Percentiles rank a stretch among this genome's conserved stretches.
Evolutionary conservation across 441 rosid species (phyloP).

Genomic region (Isatis lusitanica): DNA sequence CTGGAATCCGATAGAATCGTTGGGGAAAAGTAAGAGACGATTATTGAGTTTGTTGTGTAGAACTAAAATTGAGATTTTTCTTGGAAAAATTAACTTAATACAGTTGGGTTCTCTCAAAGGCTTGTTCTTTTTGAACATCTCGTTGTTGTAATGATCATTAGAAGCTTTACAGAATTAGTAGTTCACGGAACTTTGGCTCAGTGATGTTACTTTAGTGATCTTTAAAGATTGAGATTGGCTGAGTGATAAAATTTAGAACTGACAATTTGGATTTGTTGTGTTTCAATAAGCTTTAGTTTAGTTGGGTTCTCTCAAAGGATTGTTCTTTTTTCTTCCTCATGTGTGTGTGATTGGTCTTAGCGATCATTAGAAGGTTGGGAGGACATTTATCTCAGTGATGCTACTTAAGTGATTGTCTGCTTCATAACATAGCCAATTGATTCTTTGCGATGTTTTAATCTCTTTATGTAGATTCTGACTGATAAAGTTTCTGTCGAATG

Average conservation of each 20-base stretch:
- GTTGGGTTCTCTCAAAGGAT: background rate
- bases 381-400: background rate
- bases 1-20: background rate
- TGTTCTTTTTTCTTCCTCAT: background rate
- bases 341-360: too few species aligned
- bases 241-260: too few species aligned
- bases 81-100: background rate
- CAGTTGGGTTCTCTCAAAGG: conserved; percentile 11
- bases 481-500: background rate
- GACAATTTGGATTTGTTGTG: too few species aligned
- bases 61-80: background rate
- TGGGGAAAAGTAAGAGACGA: background rate
- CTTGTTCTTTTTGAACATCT: background rate
- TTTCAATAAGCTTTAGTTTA: too few species aligned
- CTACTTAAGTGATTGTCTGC: background rate
- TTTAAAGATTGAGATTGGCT: background rate
- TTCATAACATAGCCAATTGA: background rate
- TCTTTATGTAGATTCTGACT: background rate
- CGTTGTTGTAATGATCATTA: background rate
- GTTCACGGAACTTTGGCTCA: background rate
- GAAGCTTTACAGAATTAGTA: background rate
- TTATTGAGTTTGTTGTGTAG: background rate
- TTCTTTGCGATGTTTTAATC: background rate
- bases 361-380: background rate
- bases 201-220: background rate